Conservation (phyloP, 2,329 filamentous ascomycete genomes). For the Aspergillus spinulosporus region DNA sequence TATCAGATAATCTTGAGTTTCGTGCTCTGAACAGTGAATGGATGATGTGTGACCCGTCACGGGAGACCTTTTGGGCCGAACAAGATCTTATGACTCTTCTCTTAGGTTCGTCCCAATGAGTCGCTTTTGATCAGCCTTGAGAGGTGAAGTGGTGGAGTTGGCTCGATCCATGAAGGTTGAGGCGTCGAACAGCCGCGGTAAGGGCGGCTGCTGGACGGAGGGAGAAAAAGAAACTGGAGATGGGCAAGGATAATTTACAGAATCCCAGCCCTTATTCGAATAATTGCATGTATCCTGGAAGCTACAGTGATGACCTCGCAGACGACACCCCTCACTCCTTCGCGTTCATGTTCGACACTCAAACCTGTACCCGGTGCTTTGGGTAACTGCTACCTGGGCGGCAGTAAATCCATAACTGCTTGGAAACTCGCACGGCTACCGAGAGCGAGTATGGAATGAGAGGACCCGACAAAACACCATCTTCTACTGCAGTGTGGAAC, state of each 20-base stretch:
- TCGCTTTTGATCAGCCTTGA: not conserved
- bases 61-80: not conserved
- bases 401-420: no score
- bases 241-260: not conserved
- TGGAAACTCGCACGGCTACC: no score
- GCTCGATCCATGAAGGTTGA: not conserved
- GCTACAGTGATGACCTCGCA: not conserved
- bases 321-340: not conserved
- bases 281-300: no score
- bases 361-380: not conserved
- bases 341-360: not conserved
- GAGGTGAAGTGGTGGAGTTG: not conserved
- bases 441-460: no score
- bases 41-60: not conserved
- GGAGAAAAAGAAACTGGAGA: not conserved
- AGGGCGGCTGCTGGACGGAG: not conserved
- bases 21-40: not conserved
- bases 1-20: not conserved
- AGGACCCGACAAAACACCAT: no score
- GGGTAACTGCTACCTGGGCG: no score
- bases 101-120: not conserved
- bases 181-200: not conserved
- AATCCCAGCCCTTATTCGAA: not conserved
- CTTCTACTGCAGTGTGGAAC: no score
- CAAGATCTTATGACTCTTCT: not conserved